Evolutionary conservation across 1,139 yeast genomes (phyloP), one percentile per base, ranked within the genome.

Genomic region (Yamadazyma sp.): DNA sequence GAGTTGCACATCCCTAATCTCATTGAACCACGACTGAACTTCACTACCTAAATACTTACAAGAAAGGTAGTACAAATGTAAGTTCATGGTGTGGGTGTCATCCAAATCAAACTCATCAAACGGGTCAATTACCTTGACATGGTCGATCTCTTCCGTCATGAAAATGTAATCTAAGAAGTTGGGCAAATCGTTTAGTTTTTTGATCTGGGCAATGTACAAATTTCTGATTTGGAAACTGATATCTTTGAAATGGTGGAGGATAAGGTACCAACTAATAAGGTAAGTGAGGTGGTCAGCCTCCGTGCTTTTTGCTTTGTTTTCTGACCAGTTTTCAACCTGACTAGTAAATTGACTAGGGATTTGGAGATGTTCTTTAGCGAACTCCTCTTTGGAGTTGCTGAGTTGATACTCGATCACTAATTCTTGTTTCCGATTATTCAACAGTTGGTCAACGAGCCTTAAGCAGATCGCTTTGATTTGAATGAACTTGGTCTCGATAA

Each of bases 11-110:
- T 81, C 79, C 39, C 84, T 68, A 22, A 82, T 64, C 9, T 77
- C 77, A 42, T 78, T 69, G 62, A 73, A 88, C 96, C 96, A 89
- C 8, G 65, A 61, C 52, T 85, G 87, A 1, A 81, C 79, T 33
- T 75, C 66, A 1, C 92, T 79, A 1, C 95, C 94, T 36, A 84
- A 69, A 51, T 75, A 70, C 40, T 71, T 68, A 55, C 86, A 74
- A 2, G 81, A 56, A 39, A 73, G 65, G 58, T 75, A 87, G 54
- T 77, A 77, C 34, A 85, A 56, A 53, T 84, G 81, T 14, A 80
- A 55, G 17, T 80, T 49, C 29, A 69, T 59, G 34, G 68, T 66
- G 11, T 33, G 44, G 38, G 63, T 67, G 22, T 52, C 51, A 2
- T 46, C 43, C 2, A 54, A 34, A 5, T 48, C 39, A 27, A 58